A percentile compares a stretch with the other conserved stretches of the same genome.
Conservation (phyloP, 2,329 filamentous ascomycete genomes). For the Trichothecium sympodiale region DNA sequence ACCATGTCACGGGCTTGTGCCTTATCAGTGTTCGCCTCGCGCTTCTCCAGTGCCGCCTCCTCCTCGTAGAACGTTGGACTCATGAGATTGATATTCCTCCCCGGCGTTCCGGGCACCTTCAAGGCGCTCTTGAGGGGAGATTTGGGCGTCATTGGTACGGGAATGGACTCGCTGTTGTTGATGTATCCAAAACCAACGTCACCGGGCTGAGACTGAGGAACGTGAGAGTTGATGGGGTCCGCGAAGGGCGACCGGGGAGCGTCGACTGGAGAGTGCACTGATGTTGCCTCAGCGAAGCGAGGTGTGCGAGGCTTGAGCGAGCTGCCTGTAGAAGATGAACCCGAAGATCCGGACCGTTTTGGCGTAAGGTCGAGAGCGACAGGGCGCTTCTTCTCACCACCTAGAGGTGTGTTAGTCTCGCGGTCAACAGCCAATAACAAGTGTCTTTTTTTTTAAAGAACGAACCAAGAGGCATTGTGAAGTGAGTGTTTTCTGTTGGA, state of each 20-base stretch:
- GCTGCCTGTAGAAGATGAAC: slow-evolving; percentile 40
- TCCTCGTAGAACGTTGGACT: slow-evolving; percentile 91
- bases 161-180: slow-evolving; percentile 45
- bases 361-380: slow-evolving; percentile 42
- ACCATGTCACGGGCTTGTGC: slow-evolving; percentile 82
- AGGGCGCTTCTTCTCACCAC: slow-evolving; percentile 46
- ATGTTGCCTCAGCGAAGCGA: slow-evolving; percentile 71
- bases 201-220: slow-evolving; percentile 58
- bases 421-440: not conserved
- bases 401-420: slow-evolving; percentile 15
- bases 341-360: slow-evolving; percentile 35
- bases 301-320: slow-evolving; percentile 63
- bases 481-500: slow-evolving; percentile 8
- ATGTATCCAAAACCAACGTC: slow-evolving; percentile 94
- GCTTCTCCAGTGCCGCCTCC: slow-evolving; percentile 75
- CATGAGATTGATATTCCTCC: slow-evolving; percentile 63
- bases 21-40: slow-evolving; percentile 70
- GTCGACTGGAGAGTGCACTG: slow-evolving; percentile 67
- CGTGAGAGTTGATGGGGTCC: slow-evolving; percentile 43
- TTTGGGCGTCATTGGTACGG: slow-evolving; percentile 56
- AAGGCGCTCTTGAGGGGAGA: slow-evolving; percentile 84
- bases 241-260: slow-evolving; percentile 43
- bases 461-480: slow-evolving; percentile 30
- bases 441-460: slow-evolving; percentile 4
- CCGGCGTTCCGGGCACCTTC: slow-evolving; percentile 75